Evolutionary conservation across 441 rosid genomes (phyloP).

Genomic region (Brassica balearica): DNA sequence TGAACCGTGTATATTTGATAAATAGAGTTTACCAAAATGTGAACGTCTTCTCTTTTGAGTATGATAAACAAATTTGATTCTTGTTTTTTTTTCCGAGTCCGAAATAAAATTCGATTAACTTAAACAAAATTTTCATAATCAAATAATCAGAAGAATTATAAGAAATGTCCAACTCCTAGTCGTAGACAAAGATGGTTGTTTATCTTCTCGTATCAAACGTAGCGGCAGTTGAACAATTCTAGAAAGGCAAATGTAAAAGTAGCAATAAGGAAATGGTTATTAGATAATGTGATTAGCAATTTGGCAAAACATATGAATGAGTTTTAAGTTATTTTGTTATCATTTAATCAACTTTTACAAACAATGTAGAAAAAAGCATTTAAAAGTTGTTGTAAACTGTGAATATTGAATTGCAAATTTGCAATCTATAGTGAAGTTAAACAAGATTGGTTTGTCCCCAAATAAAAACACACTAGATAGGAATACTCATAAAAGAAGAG

Average conservation of each 20-base stretch:
- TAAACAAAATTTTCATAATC: not conserved
- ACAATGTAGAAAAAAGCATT: not conserved
- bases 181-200: slow-evolving; percentile 21
- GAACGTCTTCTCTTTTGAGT: too few relatives aligned
- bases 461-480: not conserved
- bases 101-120: too few relatives aligned
- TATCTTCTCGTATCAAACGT: slow-evolving; percentile 39
- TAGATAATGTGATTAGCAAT: not conserved
- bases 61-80: not conserved
- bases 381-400: not conserved
- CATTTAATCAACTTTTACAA: not conserved
- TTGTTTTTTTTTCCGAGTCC: too few relatives aligned
- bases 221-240: slow-evolving; percentile 33
- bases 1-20: too few relatives aligned
- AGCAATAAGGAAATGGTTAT: not conserved
- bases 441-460: not conserved
- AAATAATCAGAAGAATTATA: not conserved
- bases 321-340: not conserved
- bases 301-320: not conserved
- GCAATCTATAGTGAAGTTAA: slow-evolving; percentile 14
- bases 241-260: slow-evolving; percentile 9
- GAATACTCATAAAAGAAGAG: slow-evolving; percentile 7
- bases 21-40: too few relatives aligned
- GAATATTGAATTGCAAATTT: not conserved
- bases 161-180: not conserved